Percentiles rank a stretch among this genome's conserved stretches.
Conservation (phyloP, 371 early-diverging fungal genomes). For the Encephalitozoon intestinalis region DNA sequence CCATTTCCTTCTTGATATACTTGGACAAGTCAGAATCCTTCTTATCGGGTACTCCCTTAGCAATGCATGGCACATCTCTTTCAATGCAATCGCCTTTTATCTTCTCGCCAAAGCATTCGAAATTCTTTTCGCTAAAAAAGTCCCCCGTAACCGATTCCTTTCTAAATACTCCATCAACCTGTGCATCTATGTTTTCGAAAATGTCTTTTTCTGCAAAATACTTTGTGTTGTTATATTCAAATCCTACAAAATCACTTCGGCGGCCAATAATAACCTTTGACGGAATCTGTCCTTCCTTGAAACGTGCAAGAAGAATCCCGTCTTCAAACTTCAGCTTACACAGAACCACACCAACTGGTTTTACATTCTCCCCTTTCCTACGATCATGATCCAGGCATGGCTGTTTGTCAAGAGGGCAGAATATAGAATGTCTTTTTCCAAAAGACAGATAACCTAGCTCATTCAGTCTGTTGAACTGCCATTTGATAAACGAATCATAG, state of each 20-base stretch:
- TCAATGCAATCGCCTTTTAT: neutral
- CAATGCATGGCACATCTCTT: neutral
- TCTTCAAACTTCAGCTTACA: conserved; percentile 14
- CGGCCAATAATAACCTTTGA: neutral
- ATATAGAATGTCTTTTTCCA: conserved; percentile 95
- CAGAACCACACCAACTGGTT: conserved; percentile 78
- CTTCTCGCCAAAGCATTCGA: neutral
- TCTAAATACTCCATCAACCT: neutral
- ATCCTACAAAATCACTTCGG: neutral
- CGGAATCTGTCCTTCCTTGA: neutral
- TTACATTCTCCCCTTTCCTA: conserved; percentile 85
- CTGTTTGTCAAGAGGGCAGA: conserved; percentile 87
- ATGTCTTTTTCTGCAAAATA: conserved; percentile 31
- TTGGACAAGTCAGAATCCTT: neutral
- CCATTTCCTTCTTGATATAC: neutral
- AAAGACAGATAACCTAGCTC: conserved; percentile 75
- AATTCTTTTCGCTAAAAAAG: neutral
- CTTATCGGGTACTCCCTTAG: neutral
- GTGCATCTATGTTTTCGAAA: conserved; percentile 25
- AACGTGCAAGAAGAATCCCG: conserved; percentile 11
- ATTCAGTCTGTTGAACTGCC: conserved; percentile 91
- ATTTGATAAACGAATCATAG: conserved; percentile 94
- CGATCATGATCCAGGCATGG: conserved; percentile 99
- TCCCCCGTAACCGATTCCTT: neutral
- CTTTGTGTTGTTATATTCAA: neutral